Evolutionary conservation across 176 grass and related monocot genomes (phyloP).

Genomic region (Chloris gayana): DNA sequence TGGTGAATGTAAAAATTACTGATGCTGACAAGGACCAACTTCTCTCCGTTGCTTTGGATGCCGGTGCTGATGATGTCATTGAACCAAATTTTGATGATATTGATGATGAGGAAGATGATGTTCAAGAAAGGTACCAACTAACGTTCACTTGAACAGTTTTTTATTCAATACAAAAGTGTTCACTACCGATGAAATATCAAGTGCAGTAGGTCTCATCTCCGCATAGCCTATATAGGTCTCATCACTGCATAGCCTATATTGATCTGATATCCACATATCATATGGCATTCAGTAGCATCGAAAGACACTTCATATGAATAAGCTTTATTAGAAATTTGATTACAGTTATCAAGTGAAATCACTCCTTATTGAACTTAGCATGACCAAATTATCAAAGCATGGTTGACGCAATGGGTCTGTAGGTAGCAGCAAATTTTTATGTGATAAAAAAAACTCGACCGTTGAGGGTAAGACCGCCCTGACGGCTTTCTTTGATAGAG

Average conservation of each 20-base stretch:
- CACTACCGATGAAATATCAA: not conserved
- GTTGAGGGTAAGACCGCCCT: no score
- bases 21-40: conserved; percentile 84
- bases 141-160: not conserved
- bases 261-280: not conserved
- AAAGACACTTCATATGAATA: not conserved
- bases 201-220: not conserved
- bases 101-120: conserved; percentile 65
- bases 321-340: not conserved
- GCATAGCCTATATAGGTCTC: not conserved
- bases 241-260: not conserved
- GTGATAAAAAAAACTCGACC: no score
- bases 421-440: not conserved
- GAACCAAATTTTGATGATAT: conserved; percentile 65
- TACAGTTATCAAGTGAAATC: not conserved
- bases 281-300: not conserved
- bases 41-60: conserved; percentile 78
- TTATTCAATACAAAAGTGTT: conserved; percentile 1
- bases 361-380: not conserved
- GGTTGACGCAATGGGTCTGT: not conserved
- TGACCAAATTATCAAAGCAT: not conserved
- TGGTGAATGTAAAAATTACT: conserved; percentile 80
- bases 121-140: conserved; percentile 62
- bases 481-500: no score
- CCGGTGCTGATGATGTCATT: conserved; percentile 93